Evolutionary conservation across 208 protist genomes (phyloP).

Genomic region (Acanthamoeba sp.): DNA sequence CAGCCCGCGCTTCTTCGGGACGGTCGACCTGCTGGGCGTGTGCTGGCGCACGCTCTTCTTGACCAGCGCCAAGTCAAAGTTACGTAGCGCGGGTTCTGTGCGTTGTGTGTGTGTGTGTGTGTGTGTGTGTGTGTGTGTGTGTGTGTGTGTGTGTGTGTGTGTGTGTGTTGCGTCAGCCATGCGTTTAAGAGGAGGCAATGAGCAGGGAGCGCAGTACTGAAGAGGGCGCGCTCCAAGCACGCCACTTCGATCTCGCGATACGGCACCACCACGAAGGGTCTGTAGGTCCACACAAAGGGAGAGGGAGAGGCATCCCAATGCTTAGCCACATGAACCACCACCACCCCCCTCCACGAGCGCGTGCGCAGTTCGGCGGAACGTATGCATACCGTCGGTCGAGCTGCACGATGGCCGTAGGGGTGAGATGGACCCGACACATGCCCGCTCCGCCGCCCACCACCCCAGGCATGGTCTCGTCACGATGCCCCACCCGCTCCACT

Average conservation of each 20-base stretch:
- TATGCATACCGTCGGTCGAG: constrained; percentile 7
- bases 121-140: background rate
- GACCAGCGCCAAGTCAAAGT: constrained; percentile 28
- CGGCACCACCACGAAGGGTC: constrained; percentile 7
- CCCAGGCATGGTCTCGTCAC: background rate
- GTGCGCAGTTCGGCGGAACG: no score
- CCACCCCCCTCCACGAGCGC: no score
- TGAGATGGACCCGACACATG: constrained; percentile 32
- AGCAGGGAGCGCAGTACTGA: background rate
- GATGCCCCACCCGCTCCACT: background rate
- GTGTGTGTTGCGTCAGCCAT: no score
- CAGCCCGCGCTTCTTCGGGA: background rate
- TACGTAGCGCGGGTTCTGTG: constrained; percentile 34
- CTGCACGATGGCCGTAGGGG: constrained; percentile 1
- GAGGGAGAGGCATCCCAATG: no score
- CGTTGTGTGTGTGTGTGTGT: background rate
- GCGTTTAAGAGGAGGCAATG: background rate
- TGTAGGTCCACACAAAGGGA: background rate
- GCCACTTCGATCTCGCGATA: constrained; percentile 37
- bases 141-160: no score
- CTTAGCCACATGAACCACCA: background rate
- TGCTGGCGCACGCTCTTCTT: constrained; percentile 10
- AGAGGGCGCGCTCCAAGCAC: constrained; percentile 53
- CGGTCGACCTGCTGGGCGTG: no score
- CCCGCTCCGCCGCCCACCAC: background rate